Evolutionary conservation across 2,329 filamentous ascomycete species (phyloP), one percentile per base, ranked within the genome.

Genomic region (Fusarium sp.): DNA sequence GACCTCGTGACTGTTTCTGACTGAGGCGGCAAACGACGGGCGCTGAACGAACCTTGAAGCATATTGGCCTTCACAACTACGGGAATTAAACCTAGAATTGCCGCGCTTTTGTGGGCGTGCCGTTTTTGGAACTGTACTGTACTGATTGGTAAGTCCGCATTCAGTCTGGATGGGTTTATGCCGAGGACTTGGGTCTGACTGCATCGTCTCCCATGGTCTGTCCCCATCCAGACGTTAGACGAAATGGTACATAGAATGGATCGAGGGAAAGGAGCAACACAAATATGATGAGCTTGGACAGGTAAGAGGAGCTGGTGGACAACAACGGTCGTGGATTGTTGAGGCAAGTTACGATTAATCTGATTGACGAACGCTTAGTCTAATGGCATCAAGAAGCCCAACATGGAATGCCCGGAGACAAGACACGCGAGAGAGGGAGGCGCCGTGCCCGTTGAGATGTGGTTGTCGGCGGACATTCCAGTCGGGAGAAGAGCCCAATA

Each of bases 361-460:
- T 60, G 29, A 27, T 29, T 41, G 31, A 61, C 42, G 27, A 49
- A 25, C 41, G 58, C 18, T 33, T 35, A 49, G 46, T 23, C 46
- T 14, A 51, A 44, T 19, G 14, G 29, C 27, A 46, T 46, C 31
- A 14, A 27, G 19, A 41, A 41, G 41, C 31, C 29, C 23, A 31
- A 15, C 23, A 18, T 27, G 27, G 33, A 44, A 51, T 44, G n/a
- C 12, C 18, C 14, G 42, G 38, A 39, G 45, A 60, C 44, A 49
- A 70, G 42, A 51, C 57, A 65, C 31, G 61, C 52, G 57, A 63
- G 49, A 56, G 63, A 75, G 62, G 69, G 69, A 73, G 66, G 65
- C 67, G 72, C 74, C 66, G 66, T 73, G 59, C 64, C 63, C 66
- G 70, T 73, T 76, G 68, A 66, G 75, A 67, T 68, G 57, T 69